Conservation (phyloP, 495 filamentous ascomycete species). For the Tetracladium marchalianum region DNA sequence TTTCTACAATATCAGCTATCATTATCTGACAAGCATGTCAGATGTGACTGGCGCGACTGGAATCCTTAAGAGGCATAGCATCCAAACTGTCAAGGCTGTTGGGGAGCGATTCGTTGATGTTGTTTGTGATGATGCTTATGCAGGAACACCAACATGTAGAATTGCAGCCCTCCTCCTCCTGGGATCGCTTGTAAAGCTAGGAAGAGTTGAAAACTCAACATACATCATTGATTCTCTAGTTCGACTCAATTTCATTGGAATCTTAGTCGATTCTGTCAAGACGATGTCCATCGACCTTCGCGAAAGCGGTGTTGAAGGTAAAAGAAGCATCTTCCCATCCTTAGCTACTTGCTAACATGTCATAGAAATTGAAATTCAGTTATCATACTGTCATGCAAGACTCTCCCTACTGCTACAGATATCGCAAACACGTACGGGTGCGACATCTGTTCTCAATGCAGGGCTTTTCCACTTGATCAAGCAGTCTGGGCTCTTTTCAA, state of each 20-base stretch:
- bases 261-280: constrained; percentile 77
- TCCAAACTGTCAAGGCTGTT: constrained; percentile 63
- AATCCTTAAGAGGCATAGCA: constrained; percentile 41
- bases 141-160: constrained; percentile 68
- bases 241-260: constrained; percentile 77
- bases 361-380: constrained; percentile 24
- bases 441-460: constrained; percentile 70
- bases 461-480: constrained; percentile 81
- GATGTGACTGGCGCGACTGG: constrained; percentile 29
- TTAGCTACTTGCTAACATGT: constrained; percentile 5
- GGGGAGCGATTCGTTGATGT: constrained; percentile 75
- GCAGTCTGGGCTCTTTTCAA: constrained; percentile 71
- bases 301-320: constrained; percentile 25
- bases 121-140: constrained; percentile 88
- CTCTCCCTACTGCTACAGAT: constrained; percentile 78
- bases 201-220: constrained; percentile 50
- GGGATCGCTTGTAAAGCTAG: constrained; percentile 58
- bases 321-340: constrained; percentile 7
- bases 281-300: constrained; percentile 58
- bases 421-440: constrained; percentile 68
- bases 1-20: constrained; percentile 81
- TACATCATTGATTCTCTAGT: constrained; percentile 70
- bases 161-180: constrained; percentile 71
- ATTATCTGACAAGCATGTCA: constrained; percentile 68
- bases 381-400: constrained; percentile 59